Conservation (phyloP, 768 basidiomycete species). For the Leccinum incarnatum region DNA sequence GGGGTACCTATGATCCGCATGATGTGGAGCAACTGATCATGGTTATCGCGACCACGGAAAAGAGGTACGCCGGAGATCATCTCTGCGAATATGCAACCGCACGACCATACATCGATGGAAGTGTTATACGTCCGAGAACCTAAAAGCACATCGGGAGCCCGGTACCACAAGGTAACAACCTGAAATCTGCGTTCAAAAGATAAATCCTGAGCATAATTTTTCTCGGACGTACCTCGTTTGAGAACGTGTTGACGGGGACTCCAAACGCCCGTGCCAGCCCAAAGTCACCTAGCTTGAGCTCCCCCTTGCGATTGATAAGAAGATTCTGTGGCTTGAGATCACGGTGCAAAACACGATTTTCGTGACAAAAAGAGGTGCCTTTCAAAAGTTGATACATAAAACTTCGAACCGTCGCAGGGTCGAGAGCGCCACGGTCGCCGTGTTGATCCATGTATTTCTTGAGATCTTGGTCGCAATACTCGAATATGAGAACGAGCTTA, state of each 20-base stretch:
- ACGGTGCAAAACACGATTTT: slow-evolving; percentile 95
- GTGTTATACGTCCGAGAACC: slow-evolving; percentile 98
- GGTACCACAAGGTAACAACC: slow-evolving; percentile 99
- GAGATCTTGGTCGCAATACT: slow-evolving; percentile 96
- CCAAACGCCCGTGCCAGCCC: slow-evolving; percentile 97
- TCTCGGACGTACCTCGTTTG: slow-evolving; percentile 69
- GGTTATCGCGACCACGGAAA: slow-evolving; percentile 95
- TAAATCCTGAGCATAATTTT: background rate
- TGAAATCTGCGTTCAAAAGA: slow-evolving; percentile 29
- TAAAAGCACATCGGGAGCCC: slow-evolving; percentile 95
- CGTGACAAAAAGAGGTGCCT: slow-evolving; percentile 97
- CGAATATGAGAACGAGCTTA: slow-evolving; percentile 97
- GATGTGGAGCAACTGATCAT: slow-evolving; percentile 96
- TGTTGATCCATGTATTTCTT: slow-evolving; percentile 99
- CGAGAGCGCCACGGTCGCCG: slow-evolving; percentile 92
- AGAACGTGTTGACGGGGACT: slow-evolving; percentile 98
- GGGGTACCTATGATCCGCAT: slow-evolving; percentile 98
- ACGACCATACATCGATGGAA: slow-evolving; percentile 98
- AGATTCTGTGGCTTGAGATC: slow-evolving; percentile 99
- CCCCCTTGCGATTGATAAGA: slow-evolving; percentile 95
- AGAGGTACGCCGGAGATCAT: slow-evolving; percentile 98
- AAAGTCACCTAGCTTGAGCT: slow-evolving; percentile 97
- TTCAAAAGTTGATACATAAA: slow-evolving; percentile 98
- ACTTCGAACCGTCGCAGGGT: slow-evolving; percentile 82
- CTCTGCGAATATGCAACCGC: slow-evolving; percentile 98